Evolutionary conservation across 2,329 filamentous ascomycete genomes (phyloP).

Genomic region (Penicillium psychrosexuale): DNA sequence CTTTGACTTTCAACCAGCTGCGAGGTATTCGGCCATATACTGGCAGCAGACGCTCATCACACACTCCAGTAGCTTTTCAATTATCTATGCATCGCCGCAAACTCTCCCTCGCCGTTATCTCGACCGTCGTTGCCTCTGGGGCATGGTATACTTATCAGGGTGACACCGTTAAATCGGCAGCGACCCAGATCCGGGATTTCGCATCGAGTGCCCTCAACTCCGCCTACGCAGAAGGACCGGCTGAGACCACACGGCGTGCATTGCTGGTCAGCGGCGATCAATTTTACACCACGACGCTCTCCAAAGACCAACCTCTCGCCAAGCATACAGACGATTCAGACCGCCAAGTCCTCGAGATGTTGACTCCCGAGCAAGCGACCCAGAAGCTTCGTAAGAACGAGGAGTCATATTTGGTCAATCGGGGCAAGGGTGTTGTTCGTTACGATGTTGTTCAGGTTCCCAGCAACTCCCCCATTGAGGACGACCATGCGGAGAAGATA

Average conservation of each 20-base stretch:
- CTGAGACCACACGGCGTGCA: constrained; percentile 61
- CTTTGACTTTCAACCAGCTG: constrained; percentile 39
- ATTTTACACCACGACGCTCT: constrained; percentile 81
- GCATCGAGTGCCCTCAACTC: constrained; percentile 25
- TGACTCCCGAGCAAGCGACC: constrained; percentile 90
- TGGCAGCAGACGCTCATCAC: constrained; percentile 35
- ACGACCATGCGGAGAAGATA: constrained; percentile 97
- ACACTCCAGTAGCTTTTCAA: constrained; percentile 37
- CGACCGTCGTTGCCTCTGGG: constrained; percentile 47
- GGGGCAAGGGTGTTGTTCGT: constrained; percentile 85
- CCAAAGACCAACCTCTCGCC: constrained; percentile 79
- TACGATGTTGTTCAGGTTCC: constrained; percentile 94
- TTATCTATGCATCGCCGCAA: constrained; percentile 51
- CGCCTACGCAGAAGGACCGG: constrained; percentile 38
- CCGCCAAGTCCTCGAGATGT: constrained; percentile 87
- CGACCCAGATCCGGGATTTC: constrained; percentile 23
- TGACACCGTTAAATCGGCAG: constrained; percentile 27
- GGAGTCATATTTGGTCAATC: constrained; percentile 84
- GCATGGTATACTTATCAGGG: constrained; percentile 51
- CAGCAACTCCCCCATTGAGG: constrained; percentile 96
- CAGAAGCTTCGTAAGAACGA: constrained; percentile 84
- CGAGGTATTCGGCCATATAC: constrained; percentile 37
- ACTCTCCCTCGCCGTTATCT: constrained; percentile 48
- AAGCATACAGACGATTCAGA: constrained; percentile 85
- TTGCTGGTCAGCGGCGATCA: constrained; percentile 87